Evolutionary conservation across 495 filamentous ascomycete genomes (phyloP).

Genomic region (Massariosphaeria phaeospora): DNA sequence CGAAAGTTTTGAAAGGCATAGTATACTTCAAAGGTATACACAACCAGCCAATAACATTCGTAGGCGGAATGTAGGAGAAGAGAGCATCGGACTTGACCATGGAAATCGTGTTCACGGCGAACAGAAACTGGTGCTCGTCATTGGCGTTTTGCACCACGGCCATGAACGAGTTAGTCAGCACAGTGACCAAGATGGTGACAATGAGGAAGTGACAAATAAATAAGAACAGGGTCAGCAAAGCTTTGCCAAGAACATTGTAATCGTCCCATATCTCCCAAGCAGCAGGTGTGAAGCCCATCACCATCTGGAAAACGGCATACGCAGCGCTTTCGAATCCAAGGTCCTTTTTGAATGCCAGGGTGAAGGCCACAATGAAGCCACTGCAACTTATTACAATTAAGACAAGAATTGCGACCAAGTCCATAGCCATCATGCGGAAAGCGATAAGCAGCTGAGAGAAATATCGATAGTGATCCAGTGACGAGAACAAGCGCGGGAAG

Average conservation of each 20-base stretch:
- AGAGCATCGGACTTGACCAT: constrained; percentile 94
- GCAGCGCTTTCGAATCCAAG: constrained; percentile 64
- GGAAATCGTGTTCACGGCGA: constrained; percentile 89
- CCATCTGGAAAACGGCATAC: constrained; percentile 83
- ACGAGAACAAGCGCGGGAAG: constrained; percentile 83
- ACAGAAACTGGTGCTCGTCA: constrained; percentile 89
- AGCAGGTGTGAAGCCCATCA: constrained; percentile 82
- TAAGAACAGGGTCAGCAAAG: constrained; percentile 71
- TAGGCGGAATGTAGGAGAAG: constrained; percentile 85
- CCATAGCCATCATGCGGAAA: constrained; percentile 85
- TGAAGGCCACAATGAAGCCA: constrained; percentile 92
- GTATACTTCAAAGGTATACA: constrained; percentile 72
- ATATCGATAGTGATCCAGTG: constrained; percentile 89
- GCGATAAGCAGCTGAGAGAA: constrained; percentile 92
- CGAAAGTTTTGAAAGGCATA: constrained; percentile 72
- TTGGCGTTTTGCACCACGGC: constrained; percentile 86
- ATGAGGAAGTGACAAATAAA: constrained; percentile 93
- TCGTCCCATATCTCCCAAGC: constrained; percentile 69
- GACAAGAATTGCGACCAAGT: constrained; percentile 75
- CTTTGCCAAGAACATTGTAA: constrained; percentile 71
- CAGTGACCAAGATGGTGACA: constrained; percentile 88
- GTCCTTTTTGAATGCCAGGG: constrained; percentile 64
- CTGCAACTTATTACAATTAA: constrained; percentile 81
- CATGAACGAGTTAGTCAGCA: constrained; percentile 92
- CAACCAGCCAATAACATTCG: constrained; percentile 83